phyloP scores from a whole-genome alignment of 106 monocot genomes.

The Posidonia australis region DNA sequence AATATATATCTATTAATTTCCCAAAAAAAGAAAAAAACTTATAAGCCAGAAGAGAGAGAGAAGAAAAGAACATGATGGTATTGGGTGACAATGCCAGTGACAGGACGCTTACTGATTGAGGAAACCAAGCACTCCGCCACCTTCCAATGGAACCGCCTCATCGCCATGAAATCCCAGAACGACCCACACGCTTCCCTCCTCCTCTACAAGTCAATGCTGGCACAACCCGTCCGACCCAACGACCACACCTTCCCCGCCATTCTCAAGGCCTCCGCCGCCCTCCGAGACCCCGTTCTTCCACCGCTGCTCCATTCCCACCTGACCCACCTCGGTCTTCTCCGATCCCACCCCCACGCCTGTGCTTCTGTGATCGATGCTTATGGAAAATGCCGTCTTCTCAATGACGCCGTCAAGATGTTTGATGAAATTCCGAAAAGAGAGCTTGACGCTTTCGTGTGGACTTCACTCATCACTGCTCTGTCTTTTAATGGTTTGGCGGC shows the following conservation, averaged over 20 bases:
- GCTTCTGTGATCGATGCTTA: slow-evolving; percentile 14
- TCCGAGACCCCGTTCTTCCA: slow-evolving; percentile 3
- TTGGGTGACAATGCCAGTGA: too few species aligned
- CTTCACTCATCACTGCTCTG: slow-evolving; percentile 7
- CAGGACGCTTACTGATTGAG: too few species aligned
- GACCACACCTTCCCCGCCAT: slow-evolving; percentile 17
- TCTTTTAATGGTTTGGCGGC: not conserved
- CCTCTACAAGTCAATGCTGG: slow-evolving; percentile 11
- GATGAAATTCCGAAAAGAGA: slow-evolving; percentile 8
- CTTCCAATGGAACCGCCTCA: slow-evolving; percentile 16
- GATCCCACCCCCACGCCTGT: slow-evolving; percentile 1
- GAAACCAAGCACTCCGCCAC: not conserved
- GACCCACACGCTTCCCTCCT: not conserved
- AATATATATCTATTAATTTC: too few species aligned
- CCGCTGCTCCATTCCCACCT: slow-evolving; percentile 9
- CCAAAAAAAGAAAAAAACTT: too few species aligned
- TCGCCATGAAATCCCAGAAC: not conserved
- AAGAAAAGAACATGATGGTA: too few species aligned
- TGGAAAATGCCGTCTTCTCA: slow-evolving; percentile 5
- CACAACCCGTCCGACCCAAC: slow-evolving; percentile 4
- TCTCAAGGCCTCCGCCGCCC: slow-evolving; percentile 8
- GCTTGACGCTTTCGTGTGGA: slow-evolving; percentile 10
- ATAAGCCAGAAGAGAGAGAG: too few species aligned
- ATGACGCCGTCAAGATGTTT: slow-evolving; percentile 9
- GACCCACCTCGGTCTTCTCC: slow-evolving; percentile 14